These are phyloP conservation scores for Rickenella mellea DNA, from an alignment of 768 basidiomycete species.

Conservation along the genomic window DNA sequence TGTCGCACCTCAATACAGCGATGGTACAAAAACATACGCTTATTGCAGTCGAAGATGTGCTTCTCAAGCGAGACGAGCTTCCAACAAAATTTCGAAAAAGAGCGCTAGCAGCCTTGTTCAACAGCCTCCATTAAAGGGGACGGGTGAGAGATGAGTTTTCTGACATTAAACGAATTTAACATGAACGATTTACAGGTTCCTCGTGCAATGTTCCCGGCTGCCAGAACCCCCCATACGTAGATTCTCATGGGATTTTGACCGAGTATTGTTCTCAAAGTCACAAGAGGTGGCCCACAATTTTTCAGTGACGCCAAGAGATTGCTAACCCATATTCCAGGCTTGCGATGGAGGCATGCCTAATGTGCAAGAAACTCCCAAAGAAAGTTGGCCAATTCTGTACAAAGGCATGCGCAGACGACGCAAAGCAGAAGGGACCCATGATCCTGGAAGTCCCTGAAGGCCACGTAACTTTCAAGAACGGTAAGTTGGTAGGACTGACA, in stretches of 20 bases:
- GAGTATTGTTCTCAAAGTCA: constrained; percentile 32
- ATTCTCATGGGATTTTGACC: constrained; percentile 26
- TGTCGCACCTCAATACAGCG: background rate
- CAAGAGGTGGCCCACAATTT: background rate
- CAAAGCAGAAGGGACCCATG: constrained; percentile 43
- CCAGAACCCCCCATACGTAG: constrained; percentile 31
- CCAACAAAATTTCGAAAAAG: background rate
- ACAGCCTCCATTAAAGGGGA: background rate
- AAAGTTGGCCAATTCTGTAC: constrained; percentile 51
- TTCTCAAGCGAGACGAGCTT: constrained; percentile 22
- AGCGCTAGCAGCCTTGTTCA: background rate
- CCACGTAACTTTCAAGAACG: constrained; percentile 57
- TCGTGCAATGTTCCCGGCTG: constrained; percentile 44
- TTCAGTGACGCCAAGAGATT: background rate
- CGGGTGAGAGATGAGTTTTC: background rate
- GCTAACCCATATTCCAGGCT: background rate
- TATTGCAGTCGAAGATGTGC: constrained; percentile 5
- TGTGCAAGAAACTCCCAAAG: constrained; percentile 51
- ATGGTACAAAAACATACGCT: background rate
- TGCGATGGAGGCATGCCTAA: constrained; percentile 32
- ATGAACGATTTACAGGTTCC: background rate
- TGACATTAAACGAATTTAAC: background rate
- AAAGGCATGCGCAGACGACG: constrained; percentile 43
- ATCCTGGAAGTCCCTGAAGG: constrained; percentile 50
- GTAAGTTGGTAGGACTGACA: constrained; percentile 24